Conservation (phyloP, 225 moss, liverwort and hornwort genomes). For the Pseudisothecium myosuroides region DNA sequence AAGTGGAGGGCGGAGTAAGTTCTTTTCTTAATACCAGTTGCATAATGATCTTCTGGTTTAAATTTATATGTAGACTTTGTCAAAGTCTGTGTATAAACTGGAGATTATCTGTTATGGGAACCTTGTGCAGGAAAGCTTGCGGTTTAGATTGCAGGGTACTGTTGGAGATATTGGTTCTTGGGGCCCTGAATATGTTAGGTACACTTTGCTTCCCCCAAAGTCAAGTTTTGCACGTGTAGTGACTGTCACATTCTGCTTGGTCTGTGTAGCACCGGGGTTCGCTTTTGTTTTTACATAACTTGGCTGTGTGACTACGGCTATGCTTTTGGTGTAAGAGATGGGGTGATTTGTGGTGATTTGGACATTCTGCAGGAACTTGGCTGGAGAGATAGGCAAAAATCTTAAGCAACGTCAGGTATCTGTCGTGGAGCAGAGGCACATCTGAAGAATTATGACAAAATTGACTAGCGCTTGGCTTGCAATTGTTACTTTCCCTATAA, state of each 20-base stretch:
- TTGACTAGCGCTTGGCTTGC: neutral
- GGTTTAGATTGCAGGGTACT: constrained; percentile 87
- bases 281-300: neutral
- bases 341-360: neutral
- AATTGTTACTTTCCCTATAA: neutral
- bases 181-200: constrained; percentile 99
- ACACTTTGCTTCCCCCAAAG: neutral
- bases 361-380: constrained; percentile 60
- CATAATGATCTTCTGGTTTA: neutral
- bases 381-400: constrained; percentile 93
- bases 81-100: neutral
- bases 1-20: constrained; percentile 85
- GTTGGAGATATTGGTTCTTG: constrained; percentile 92
- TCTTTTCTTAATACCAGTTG: neutral
- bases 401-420: constrained; percentile 91
- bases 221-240: neutral
- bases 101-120: neutral
- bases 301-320: neutral
- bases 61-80: neutral
- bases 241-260: neutral
- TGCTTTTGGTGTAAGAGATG: neutral
- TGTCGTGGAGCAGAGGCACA: neutral
- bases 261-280: neutral
- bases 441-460: neutral
- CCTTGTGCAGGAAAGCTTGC: constrained; percentile 77